Conservation (phyloP, 139 green algal genomes). For the Chlorella ohadii region DNA sequence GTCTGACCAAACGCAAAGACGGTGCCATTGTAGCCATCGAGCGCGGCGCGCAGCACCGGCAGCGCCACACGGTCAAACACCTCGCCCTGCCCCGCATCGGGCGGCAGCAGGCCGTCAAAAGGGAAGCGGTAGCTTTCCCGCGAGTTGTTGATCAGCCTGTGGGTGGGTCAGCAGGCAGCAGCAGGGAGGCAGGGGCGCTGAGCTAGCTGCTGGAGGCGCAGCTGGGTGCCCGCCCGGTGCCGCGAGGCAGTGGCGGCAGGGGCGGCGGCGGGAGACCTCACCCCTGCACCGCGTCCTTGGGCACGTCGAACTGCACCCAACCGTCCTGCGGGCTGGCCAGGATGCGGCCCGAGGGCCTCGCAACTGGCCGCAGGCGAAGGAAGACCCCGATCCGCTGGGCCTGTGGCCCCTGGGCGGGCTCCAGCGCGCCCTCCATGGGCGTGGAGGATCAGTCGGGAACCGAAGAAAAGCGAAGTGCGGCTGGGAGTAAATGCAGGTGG, state of each 20-base stretch:
- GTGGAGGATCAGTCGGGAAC: too few species aligned
- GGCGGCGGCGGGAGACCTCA: constrained; percentile 1
- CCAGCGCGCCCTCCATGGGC: not conserved
- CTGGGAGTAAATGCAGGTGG: not conserved
- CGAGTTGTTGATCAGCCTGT: constrained; percentile 84
- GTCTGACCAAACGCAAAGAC: constrained; percentile 77
- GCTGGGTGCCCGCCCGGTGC: not conserved
- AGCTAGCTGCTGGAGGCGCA: not conserved
- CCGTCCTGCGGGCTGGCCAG: constrained; percentile 42
- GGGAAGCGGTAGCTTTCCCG: constrained; percentile 76
- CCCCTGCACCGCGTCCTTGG: constrained; percentile 42
- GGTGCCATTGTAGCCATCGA: constrained; percentile 80
- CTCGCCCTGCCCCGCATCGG: constrained; percentile 47
- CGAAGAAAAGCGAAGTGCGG: not conserved
- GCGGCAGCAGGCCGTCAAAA: constrained; percentile 87
- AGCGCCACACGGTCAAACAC: constrained; percentile 93
- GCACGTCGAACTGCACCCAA: constrained; percentile 48
- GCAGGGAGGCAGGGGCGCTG: too few species aligned
- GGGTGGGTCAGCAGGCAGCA: not conserved
- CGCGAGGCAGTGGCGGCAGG: not conserved
- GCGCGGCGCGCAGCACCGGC: constrained; percentile 89
- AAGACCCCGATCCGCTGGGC: constrained; percentile 65
- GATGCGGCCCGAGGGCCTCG: constrained; percentile 32
- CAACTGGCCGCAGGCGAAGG: constrained; percentile 66
- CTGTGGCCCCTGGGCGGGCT: not conserved